Conservation (phyloP, 1,284 basidiomycete species). For the Cutaneotrichosporon daszewskae region DNA sequence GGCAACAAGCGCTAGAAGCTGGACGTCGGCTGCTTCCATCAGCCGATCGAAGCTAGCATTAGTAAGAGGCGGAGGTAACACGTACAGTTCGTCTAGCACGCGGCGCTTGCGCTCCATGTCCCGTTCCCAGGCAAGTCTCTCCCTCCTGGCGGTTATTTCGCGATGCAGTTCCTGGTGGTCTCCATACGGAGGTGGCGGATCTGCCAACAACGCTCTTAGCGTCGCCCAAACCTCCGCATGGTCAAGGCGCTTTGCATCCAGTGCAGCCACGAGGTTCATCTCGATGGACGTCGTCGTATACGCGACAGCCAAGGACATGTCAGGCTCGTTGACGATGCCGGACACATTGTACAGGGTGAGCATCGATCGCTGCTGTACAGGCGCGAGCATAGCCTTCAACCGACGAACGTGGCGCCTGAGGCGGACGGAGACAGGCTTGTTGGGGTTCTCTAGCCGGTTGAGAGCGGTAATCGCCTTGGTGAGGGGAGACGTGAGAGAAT, state of each 20-base stretch:
- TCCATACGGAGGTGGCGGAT: conserved; percentile 36
- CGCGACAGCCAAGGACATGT: conserved; percentile 58
- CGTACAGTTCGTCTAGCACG: conserved; percentile 37
- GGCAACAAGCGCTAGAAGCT: conserved; percentile 73
- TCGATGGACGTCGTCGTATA: conserved; percentile 55
- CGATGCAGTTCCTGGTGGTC: conserved; percentile 8
- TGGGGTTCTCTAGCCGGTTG: conserved; percentile 33
- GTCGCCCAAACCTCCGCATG: conserved; percentile 69
- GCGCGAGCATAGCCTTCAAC: conserved; percentile 12
- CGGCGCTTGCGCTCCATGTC: conserved; percentile 33
- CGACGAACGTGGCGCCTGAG: conserved; percentile 12
- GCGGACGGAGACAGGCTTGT: conserved; percentile 16
- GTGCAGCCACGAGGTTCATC: conserved; percentile 59
- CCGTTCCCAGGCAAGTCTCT: conserved; percentile 34
- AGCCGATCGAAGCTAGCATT: conserved; percentile 59
- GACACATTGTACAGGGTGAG: conserved; percentile 63
- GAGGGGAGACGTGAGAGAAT: conserved; percentile 26
- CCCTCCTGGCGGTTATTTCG: conserved; percentile 10
- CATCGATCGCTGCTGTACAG: conserved; percentile 39
- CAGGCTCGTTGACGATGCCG: conserved; percentile 54
- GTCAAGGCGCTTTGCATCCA: conserved; percentile 58
- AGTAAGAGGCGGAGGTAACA: conserved; percentile 11
- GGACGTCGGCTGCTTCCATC: conserved; percentile 62
- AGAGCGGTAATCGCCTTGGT: conserved; percentile 40
- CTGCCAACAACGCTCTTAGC: conserved; percentile 52